These are phyloP conservation scores for Clonostachys sp. DNA, from an alignment of 2,329 filamentous ascomycete genomes.

Conservation along the genomic window DNA sequence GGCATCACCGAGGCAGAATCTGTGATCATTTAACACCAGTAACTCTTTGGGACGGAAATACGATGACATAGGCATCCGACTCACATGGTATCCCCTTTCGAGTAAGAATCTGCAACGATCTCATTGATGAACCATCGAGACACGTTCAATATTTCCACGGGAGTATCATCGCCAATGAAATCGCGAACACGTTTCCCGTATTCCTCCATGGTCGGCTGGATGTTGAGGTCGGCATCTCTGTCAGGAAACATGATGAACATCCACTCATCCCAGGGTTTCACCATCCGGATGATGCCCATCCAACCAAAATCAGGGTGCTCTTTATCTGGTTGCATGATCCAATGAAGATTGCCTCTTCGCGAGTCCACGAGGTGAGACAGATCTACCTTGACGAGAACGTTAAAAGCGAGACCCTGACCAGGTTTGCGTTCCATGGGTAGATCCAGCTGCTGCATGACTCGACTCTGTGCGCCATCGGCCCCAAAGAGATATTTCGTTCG, in stretches of 20 bases:
- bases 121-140: constrained; percentile 60
- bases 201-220: constrained; percentile 33
- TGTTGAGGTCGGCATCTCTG: constrained; percentile 24
- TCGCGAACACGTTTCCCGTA: constrained; percentile 29
- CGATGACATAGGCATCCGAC: neutral
- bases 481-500: constrained; percentile 50
- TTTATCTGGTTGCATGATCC: constrained; percentile 49
- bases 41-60: too few relatives aligned
- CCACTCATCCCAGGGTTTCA: constrained; percentile 61
- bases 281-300: constrained; percentile 49
- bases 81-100: constrained; percentile 35
- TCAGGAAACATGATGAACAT: constrained; percentile 48
- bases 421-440: constrained; percentile 36
- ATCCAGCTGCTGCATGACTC: constrained; percentile 25
- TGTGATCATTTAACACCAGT: too few relatives aligned
- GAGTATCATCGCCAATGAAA: constrained; percentile 49
- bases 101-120: constrained; percentile 53
- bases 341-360: constrained; percentile 55
- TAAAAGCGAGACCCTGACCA: constrained; percentile 29
- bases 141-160: constrained; percentile 44
- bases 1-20: constrained; percentile 36
- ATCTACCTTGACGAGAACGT: constrained; percentile 38
- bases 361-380: constrained; percentile 40
- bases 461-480: constrained; percentile 40
- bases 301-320: constrained; percentile 47